phyloP scores from a whole-genome alignment of 495 filamentous ascomycete species.

The Gamarada debralockiae region DNA sequence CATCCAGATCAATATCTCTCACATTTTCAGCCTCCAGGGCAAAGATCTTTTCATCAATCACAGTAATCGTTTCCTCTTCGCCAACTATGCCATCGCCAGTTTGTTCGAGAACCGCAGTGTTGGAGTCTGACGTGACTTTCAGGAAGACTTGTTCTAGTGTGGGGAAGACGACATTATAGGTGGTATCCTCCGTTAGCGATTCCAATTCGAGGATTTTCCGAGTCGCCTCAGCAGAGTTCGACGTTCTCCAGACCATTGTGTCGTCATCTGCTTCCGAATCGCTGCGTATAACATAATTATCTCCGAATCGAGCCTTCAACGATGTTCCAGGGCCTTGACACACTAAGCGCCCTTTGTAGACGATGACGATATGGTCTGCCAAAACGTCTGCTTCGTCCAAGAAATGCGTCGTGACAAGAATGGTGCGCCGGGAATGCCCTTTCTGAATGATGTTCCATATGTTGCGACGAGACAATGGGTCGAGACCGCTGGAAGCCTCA shows the following conservation, averaged over 20 bases:
- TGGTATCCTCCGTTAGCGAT: conserved; percentile 11
- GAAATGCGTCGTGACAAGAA: conserved; percentile 37
- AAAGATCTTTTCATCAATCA: conserved; percentile 19
- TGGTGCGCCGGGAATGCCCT: conserved; percentile 28
- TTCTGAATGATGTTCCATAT: conserved; percentile 49
- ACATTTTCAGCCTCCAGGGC: conserved; percentile 11
- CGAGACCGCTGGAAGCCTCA: conserved; percentile 43
- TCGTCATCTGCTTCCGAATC: conserved; percentile 7
- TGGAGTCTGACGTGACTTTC: conserved; percentile 16
- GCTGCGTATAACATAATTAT: conserved; percentile 18
- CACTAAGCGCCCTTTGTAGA: conserved; percentile 31
- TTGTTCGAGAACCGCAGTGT: conserved; percentile 16
- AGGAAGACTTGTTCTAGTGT: conserved; percentile 23
- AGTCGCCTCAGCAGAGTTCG: conserved; percentile 20
- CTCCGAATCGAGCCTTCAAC: conserved; percentile 25
- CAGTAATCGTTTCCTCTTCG: conserved; percentile 10
- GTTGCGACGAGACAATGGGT: conserved; percentile 42
- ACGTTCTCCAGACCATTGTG: conserved; percentile 14
- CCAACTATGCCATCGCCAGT: conserved; percentile 23
- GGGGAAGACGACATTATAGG: conserved; percentile 19
- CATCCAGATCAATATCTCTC: conserved; percentile 18
- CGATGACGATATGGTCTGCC: conserved; percentile 32
- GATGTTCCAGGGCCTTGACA: conserved; percentile 29
- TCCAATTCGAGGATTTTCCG: conserved; percentile 23
- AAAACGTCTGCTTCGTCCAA: conserved; percentile 33